Conservation (phyloP, 1,139 yeast genomes). For the Sugiyamaella paludigena region DNA sequence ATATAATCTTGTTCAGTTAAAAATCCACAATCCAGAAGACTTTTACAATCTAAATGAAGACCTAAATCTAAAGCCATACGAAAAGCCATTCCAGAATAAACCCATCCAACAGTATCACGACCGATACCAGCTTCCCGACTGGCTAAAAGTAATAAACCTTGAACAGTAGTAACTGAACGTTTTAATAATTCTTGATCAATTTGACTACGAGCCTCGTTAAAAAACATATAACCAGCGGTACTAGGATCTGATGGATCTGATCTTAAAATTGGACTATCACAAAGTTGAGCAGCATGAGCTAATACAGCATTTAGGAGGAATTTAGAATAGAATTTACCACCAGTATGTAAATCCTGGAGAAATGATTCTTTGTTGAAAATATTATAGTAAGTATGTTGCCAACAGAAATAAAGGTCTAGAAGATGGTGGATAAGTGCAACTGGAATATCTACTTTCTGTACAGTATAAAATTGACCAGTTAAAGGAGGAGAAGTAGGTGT, state of each 20-base stretch:
- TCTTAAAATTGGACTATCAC: slow-evolving; percentile 20
- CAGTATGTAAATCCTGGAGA: slow-evolving; percentile 23
- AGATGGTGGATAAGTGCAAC: slow-evolving; percentile 22
- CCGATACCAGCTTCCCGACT: slow-evolving; percentile 29
- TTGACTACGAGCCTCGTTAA: slow-evolving; percentile 19
- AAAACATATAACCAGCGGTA: slow-evolving; percentile 24
- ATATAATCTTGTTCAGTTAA: slow-evolving; percentile 26
- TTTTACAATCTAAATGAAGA: slow-evolving; percentile 25
- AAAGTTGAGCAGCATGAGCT: slow-evolving; percentile 26
- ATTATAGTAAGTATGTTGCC: slow-evolving; percentile 30
- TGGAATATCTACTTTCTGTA: slow-evolving; percentile 19
- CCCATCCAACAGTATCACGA: slow-evolving; percentile 30
- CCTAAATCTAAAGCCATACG: slow-evolving; percentile 32
- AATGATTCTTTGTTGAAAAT: slow-evolving; percentile 25
- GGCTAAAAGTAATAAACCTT: slow-evolving; percentile 26
- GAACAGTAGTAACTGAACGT: slow-evolving; percentile 26
- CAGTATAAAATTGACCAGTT: slow-evolving; percentile 12
- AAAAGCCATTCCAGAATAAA: slow-evolving; percentile 31
- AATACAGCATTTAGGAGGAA: slow-evolving; percentile 27
- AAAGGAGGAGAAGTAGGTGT: slow-evolving; percentile 12
- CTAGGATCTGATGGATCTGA: slow-evolving; percentile 22
- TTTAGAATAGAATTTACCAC: slow-evolving; percentile 26
- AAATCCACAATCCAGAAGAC: slow-evolving; percentile 23
- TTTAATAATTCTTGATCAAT: slow-evolving; percentile 19
- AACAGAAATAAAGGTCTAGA: slow-evolving; percentile 29